These are phyloP conservation scores for Alternaria tenuissima DNA, from an alignment of 2,329 filamentous ascomycete species.

Conservation along the genomic window DNA sequence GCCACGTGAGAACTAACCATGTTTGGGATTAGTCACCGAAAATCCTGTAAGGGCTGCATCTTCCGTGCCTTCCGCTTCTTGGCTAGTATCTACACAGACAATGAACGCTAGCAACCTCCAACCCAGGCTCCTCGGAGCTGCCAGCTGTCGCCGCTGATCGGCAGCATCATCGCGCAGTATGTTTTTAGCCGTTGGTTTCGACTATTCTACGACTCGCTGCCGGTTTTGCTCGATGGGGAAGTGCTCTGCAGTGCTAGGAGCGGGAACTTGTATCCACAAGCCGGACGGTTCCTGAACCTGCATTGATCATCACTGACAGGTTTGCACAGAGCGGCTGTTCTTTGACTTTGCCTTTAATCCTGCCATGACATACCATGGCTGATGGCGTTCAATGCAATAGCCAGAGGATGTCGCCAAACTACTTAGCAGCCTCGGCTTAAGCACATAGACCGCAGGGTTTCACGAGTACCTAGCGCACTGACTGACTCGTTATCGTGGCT, in stretches of 20 bases:
- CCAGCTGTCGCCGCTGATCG: background rate
- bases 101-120: background rate
- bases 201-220: slow-evolving; percentile 2
- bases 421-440: background rate
- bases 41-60: slow-evolving; percentile 8
- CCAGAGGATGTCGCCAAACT: background rate
- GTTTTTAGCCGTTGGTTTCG: slow-evolving; percentile 8
- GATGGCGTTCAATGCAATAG: background rate
- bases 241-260: slow-evolving; percentile 2
- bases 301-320: background rate
- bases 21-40: background rate
- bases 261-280: slow-evolving; percentile 8
- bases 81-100: slow-evolving; percentile 1
- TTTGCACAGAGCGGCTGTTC: background rate
- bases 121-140: background rate
- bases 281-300: slow-evolving; percentile 4
- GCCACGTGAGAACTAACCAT: slow-evolving; percentile 5
- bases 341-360: background rate
- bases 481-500: slow-evolving; percentile 7
- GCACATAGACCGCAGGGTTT: background rate
- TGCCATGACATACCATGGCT: background rate
- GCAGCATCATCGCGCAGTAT: slow-evolving; percentile 2
- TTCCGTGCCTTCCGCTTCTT: slow-evolving; percentile 4
- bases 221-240: background rate
- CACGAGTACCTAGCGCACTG: slow-evolving; percentile 4